phyloP scores from a whole-genome alignment of 2,329 filamentous ascomycete genomes.

The Colletotrichum paranaense region DNA sequence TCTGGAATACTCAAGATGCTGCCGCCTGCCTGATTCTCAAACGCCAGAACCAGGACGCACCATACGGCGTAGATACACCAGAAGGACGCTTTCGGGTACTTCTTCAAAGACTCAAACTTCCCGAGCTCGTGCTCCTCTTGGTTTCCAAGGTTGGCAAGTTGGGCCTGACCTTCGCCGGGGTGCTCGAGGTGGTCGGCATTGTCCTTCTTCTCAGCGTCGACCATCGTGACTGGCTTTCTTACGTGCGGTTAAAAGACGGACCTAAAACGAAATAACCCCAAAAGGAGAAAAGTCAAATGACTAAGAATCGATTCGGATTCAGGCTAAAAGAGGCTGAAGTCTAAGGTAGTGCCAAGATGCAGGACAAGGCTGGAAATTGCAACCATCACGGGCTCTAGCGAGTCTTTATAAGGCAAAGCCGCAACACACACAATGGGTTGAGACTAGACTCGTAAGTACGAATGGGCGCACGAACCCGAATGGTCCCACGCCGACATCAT shows the following conservation, averaged over 20 bases:
- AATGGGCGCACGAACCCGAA: slow-evolving; percentile 5
- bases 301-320: background rate
- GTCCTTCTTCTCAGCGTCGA: slow-evolving; percentile 12
- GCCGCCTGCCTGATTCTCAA: slow-evolving; percentile 54
- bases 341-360: slow-evolving; percentile 1
- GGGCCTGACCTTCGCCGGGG: background rate
- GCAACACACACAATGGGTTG: background rate
- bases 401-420: slow-evolving; percentile 21
- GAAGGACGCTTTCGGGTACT: slow-evolving; percentile 40
- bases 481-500: slow-evolving; percentile 21
- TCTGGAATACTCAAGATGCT: slow-evolving; percentile 55
- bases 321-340: background rate
- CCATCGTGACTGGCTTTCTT: background rate
- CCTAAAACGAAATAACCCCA: background rate
- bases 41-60: slow-evolving; percentile 51
- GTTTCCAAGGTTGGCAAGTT: slow-evolving; percentile 38
- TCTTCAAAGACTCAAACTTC: slow-evolving; percentile 39
- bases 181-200: slow-evolving; percentile 14
- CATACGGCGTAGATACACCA: slow-evolving; percentile 55
- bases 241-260: too few species aligned
- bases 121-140: slow-evolving; percentile 42
- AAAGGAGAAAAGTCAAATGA: background rate
- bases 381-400: background rate
- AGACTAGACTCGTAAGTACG: slow-evolving; percentile 21
- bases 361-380: background rate